Evolutionary conservation across 1,139 yeast genomes (phyloP).

Genomic region (Suhomyces taliae): DNA sequence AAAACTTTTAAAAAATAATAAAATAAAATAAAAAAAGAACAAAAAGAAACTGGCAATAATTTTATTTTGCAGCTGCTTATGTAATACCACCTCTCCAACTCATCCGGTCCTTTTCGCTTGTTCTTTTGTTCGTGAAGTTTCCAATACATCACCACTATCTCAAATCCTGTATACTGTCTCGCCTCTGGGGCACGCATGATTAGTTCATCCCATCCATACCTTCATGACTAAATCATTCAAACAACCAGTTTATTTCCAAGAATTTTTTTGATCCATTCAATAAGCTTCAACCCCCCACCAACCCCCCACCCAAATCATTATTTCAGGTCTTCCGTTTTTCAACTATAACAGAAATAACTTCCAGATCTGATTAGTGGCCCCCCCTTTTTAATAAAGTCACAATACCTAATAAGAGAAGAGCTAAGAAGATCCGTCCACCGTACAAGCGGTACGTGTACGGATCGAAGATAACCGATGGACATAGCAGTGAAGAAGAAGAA

Average conservation of each 20-base stretch:
- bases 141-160: background rate
- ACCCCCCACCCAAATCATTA: too few relatives aligned
- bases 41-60: too few relatives aligned
- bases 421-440: conserved; percentile 75
- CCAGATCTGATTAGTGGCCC: background rate
- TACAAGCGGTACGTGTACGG: conserved; percentile 77
- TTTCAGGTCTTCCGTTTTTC: background rate
- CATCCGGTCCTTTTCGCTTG: too few relatives aligned
- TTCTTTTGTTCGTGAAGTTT: too few relatives aligned
- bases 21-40: too few relatives aligned
- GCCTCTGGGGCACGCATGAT: background rate
- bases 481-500: conserved; percentile 39
- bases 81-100: too few relatives aligned
- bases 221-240: background rate
- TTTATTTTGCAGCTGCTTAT: too few relatives aligned
- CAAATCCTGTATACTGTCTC: background rate
- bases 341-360: too few relatives aligned
- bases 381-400: conserved; percentile 17
- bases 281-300: too few relatives aligned
- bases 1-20: too few relatives aligned
- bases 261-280: too few relatives aligned
- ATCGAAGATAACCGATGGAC: conserved; percentile 37
- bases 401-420: conserved; percentile 85
- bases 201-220: background rate
- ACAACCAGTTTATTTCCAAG: too few relatives aligned